Conservation (phyloP, 2,329 filamentous ascomycete species). For the Pseudopithomyces chartarum region DNA sequence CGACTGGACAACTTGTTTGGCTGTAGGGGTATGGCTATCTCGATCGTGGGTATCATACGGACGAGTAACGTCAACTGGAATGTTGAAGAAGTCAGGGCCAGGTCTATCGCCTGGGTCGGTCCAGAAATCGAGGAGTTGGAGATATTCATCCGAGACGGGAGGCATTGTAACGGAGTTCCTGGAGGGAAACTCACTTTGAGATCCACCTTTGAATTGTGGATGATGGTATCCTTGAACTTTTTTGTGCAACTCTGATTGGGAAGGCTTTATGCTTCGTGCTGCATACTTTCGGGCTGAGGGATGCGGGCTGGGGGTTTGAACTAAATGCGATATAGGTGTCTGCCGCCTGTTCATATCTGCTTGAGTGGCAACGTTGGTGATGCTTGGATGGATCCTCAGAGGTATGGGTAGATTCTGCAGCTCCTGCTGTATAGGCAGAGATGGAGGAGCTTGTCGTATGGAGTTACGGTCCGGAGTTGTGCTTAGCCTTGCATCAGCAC, state of each 20-base stretch:
- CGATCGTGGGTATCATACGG: not conserved
- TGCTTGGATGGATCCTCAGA: not conserved
- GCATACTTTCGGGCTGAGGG: not conserved
- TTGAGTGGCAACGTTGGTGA: not conserved
- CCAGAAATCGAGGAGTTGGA: not conserved
- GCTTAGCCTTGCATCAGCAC: no score
- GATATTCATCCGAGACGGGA: not conserved
- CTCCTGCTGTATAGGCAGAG: not conserved
- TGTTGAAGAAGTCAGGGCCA: not conserved
- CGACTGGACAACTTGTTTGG: conserved; percentile 1
- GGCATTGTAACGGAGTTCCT: not conserved
- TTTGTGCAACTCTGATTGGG: not conserved
- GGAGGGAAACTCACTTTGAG: not conserved
- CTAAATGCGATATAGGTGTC: not conserved
- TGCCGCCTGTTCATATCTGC: not conserved
- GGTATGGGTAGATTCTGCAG: not conserved
- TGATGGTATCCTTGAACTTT: not conserved
- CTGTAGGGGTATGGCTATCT: not conserved
- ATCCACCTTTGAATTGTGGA: not conserved
- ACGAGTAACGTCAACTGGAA: not conserved
- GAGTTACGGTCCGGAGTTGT: not conserved
- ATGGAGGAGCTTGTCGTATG: not conserved
- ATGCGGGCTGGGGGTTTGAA: not conserved
- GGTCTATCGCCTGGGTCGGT: not conserved
- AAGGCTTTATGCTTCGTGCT: not conserved